Conservation (phyloP, 257 asterid species). For the Petunia secreta region DNA sequence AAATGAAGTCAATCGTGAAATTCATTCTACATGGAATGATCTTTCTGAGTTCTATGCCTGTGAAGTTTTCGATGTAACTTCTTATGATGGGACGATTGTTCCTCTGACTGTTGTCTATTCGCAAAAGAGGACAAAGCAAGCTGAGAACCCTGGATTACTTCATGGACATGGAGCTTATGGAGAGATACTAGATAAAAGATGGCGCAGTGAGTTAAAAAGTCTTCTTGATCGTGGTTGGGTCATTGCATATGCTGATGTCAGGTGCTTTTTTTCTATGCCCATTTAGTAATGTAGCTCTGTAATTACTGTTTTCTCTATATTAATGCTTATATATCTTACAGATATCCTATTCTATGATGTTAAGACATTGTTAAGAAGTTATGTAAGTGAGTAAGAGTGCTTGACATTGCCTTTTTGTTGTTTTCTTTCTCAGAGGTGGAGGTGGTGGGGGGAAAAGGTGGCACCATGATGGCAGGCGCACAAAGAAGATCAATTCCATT, state of each 20-base stretch:
- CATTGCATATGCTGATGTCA: slow-evolving; percentile 93
- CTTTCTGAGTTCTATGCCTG: slow-evolving; percentile 89
- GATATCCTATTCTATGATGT: slow-evolving; percentile 10
- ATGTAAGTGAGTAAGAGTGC: slow-evolving; percentile 10
- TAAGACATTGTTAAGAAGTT: slow-evolving; percentile 8
- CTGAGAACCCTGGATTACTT: slow-evolving; percentile 85
- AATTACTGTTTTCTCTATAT: not conserved
- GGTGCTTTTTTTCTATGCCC: slow-evolving; percentile 43
- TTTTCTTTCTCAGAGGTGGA: slow-evolving; percentile 72
- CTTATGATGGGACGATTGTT: slow-evolving; percentile 69
- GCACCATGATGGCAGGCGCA: slow-evolving; percentile 77
- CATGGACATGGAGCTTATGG: slow-evolving; percentile 97
- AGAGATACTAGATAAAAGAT: slow-evolving; percentile 88
- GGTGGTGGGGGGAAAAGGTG: slow-evolving; percentile 86
- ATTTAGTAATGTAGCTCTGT: slow-evolving; percentile 22
- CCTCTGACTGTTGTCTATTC: slow-evolving; percentile 90
- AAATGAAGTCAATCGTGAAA: slow-evolving; percentile 34
- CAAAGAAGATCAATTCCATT: slow-evolving; percentile 70
- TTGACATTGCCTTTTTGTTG: slow-evolving; percentile 1
- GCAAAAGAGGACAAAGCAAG: slow-evolving; percentile 55
- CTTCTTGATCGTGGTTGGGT: slow-evolving; percentile 99
- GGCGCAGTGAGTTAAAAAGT: slow-evolving; percentile 70
- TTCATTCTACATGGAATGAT: slow-evolving; percentile 69
- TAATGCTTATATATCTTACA: not conserved
- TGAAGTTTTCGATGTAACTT: slow-evolving; percentile 73